These are phyloP conservation scores for Gynochthodes officinalis DNA, from an alignment of 257 asterid species.

Conservation along the genomic window DNA sequence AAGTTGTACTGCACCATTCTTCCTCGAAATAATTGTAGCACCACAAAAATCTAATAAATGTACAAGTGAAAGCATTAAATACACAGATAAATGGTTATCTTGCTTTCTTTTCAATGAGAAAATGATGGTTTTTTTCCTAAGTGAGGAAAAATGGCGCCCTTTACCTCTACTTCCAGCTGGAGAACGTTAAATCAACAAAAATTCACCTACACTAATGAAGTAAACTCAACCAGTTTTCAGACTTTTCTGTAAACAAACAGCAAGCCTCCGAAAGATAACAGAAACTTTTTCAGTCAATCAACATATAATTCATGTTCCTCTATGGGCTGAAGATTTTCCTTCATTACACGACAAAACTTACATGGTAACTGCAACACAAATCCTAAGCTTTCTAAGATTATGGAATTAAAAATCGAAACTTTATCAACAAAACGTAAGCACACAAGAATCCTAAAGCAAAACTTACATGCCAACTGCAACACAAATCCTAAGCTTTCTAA, in stretches of 20 bases:
- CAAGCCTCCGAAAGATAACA: background rate
- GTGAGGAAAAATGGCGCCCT: background rate
- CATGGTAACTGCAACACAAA: background rate
- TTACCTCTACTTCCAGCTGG: background rate
- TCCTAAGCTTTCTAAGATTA: background rate
- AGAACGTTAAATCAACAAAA: too few species aligned
- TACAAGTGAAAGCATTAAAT: background rate
- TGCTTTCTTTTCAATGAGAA: background rate
- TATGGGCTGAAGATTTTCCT: background rate
- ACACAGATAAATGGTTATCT: background rate
- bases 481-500: background rate
- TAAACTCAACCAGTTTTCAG: background rate
- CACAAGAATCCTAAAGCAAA: too few species aligned
- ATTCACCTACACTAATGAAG: background rate
- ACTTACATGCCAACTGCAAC: background rate
- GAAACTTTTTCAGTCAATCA: background rate
- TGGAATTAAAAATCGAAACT: background rate
- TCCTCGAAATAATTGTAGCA: slow-evolving; percentile 9
- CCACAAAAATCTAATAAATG: background rate
- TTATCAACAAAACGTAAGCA: too few species aligned
- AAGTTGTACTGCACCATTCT: slow-evolving; percentile 93
- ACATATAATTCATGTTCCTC: background rate
- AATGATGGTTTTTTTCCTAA: background rate
- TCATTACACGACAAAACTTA: background rate
- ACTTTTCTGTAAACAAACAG: background rate